These are phyloP conservation scores for Ceratocystis smalleyi DNA, from an alignment of 2,329 filamentous ascomycete species.

Conservation along the genomic window DNA sequence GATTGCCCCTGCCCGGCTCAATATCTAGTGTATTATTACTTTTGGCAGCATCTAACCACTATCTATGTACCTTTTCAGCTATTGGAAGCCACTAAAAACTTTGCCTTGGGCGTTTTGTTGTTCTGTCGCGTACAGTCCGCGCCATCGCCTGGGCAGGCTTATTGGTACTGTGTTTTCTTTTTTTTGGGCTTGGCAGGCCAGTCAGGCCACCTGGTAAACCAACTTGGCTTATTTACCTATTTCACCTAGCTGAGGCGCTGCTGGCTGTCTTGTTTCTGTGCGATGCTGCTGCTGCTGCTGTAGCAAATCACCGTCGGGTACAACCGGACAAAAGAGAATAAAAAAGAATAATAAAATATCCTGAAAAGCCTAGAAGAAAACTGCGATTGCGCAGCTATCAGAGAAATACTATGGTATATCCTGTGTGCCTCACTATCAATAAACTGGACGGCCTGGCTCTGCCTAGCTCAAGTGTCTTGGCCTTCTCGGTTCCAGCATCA, in stretches of 20 bases:
- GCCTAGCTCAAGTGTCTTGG: too few species aligned
- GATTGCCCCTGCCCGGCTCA: too few species aligned
- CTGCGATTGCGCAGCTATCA: too few species aligned
- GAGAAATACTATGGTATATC: neutral
- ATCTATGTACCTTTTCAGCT: neutral
- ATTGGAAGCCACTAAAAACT: conserved; percentile 10
- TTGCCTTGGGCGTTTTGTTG: conserved; percentile 7
- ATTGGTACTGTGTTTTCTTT: neutral
- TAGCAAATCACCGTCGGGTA: neutral
- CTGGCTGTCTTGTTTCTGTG: neutral
- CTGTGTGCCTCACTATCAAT: neutral
- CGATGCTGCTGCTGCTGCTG: neutral
- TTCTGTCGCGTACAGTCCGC: conserved; percentile 13
- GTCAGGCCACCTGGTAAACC: neutral
- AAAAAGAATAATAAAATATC: conserved; percentile 2
- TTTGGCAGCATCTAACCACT: conserved; percentile 3
- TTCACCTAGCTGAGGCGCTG: too few species aligned
- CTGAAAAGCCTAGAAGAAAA: too few species aligned
- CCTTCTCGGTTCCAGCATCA: too few species aligned
- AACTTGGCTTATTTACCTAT: neutral
- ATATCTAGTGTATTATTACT: neutral
- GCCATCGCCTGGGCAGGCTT: conserved; percentile 1
- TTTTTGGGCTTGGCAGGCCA: neutral
- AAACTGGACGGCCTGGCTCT: too few species aligned
- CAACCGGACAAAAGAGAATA: neutral